Base-by-base conservation (phyloP, 1,284 basidiomycete species). In the Ganoderma meredithae region DNA sequence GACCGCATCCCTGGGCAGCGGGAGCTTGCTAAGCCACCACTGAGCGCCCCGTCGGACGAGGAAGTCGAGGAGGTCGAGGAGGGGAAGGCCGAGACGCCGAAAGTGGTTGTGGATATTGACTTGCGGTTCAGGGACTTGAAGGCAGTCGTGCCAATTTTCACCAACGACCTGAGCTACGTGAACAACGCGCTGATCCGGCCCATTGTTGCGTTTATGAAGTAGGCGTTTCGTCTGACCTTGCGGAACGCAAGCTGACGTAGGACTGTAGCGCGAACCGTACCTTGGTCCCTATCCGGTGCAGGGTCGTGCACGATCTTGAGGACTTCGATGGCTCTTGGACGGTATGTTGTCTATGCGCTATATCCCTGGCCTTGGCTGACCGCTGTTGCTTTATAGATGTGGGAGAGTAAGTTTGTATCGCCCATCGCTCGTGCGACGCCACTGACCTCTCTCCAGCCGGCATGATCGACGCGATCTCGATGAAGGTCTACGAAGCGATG, bases 201-300 rank as follows among this genome's bases (percentile, higher is more conserved):
- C 4, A 99, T 99, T 71, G 98, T 99, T 6, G 97, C 96, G 0
- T 99, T 99, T 78, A 98, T 99, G 89, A 98, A 98, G 94, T 96
- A 74, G 72, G 91, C 83, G 1, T 7, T 36, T 19, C 40, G 39
- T 40, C 47, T 52, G 19, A 27, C 10, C 0, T 10, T 49, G 12
- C 12, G 5, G 3, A 13, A 25, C 1, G 36, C 40, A n/a, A 62
- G n/a, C 64, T 75, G 59, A 75, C 19, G 2, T 2, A 27, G 13
- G 19, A 25, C 33, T 17, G 6, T 70, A 96, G 95, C 78, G 92
- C 93, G 0, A 97, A 98, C 78, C 89, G 92, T 70, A 98, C 97
- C 0, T 81, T 98, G 71, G 89, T 98, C 2, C 96, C 96, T 12
- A 96, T 98, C 65, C 94, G 92, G 72, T 97, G 95, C 78, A 88